Evolutionary conservation across 495 filamentous ascomycete species (phyloP), one percentile per base, ranked within the genome.

Genomic region (Penicillium samsonianum): DNA sequence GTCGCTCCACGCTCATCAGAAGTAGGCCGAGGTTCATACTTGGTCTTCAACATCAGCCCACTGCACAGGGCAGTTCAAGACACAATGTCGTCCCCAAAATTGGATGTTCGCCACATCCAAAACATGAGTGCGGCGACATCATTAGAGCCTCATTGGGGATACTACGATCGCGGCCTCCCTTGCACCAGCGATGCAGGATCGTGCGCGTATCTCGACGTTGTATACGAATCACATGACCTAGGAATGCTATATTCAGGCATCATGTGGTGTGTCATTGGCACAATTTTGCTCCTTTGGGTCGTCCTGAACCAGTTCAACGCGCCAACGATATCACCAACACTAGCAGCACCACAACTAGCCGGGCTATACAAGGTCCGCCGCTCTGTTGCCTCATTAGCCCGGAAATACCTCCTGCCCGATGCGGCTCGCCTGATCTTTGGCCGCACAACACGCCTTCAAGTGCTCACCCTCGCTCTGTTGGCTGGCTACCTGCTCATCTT

Each of bases 151-250:
- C 80, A 87, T 66, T 88, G 84, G 84, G 86, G 85, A 9, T 88
- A 87, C 67, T 73, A 75, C 20, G 65, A 70, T 31, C 79, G 83
- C 41, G 74, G 80, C 5, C 40, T 85, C 0, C 86, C 86, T 16
- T 87, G 84, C 64, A 78, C 73, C 25, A 84, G 74, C 56, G 84
- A 86, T 68, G 57, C 71, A 0, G 85, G 84, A 5, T 82, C 81
- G 4, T 89, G 86, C 67, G 84, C 72, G 23, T 88, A 88, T 64
- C 76, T 87, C 4, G 84, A 87, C 65, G 73, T 71, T 14, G 83
- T 85, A 42, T 89, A 87, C 66, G 68, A 67, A 23, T 76, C 78
- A 35, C 85, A 89, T 59, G 82, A 85, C 58, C 50, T 73, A 19
- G 78, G 76, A 6, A 85, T 88, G 79, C 61, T 84, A 11, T 88